Evolutionary conservation across 176 grass and related monocot species (phyloP), one percentile per base, ranked within the genome.

Genomic region (Elymus sibiricus): DNA sequence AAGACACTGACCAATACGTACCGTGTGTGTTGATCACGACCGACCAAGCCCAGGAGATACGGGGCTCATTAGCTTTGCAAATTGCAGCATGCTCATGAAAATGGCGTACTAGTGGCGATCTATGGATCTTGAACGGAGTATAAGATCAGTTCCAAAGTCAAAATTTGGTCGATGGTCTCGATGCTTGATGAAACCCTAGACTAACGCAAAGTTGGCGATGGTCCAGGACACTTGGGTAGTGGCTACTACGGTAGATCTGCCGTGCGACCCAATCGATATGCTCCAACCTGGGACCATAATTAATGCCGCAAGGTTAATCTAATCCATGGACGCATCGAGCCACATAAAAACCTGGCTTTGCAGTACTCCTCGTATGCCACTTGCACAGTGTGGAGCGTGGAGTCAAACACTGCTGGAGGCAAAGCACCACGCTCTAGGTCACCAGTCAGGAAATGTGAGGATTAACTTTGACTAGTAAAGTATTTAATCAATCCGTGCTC

Each of bases 381-480:
- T 74, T 46, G 26, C 43, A 29, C 79, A 80, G 55, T 74, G 29
- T 85, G 82, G 83, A 83, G 88, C 25, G 25, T 29, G 72, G 14
- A 75, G 25, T 95, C 93, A 95, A n/a, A n/a, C n/a, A n/a, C n/a
- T n/a, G n/a, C n/a, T 29, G 72, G 14, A 75, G 25, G 92, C 93
- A 95, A 95, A 82, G 61, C 90, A 43, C 35, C 19, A 40, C 65
- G 31, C 66, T n/a, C 35, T 70, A 21, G 68, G n/a, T 39, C 25
- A 26, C 17, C 16, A 65, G 74, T 68, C 32, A 69, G n/a, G 68
- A 11, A 40, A 62, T 82, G 79, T 79, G 49, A 53, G 85, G 89
- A 79, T 62, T 84, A 44, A 26, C 70, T 26, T 46, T 85, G 80
- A 40, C 80, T 10, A 15, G 42, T n/a, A n/a, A n/a, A 2, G 56